Base-by-base conservation (phyloP, 805 yeast species). In the Kazachstania viticola region DNA sequence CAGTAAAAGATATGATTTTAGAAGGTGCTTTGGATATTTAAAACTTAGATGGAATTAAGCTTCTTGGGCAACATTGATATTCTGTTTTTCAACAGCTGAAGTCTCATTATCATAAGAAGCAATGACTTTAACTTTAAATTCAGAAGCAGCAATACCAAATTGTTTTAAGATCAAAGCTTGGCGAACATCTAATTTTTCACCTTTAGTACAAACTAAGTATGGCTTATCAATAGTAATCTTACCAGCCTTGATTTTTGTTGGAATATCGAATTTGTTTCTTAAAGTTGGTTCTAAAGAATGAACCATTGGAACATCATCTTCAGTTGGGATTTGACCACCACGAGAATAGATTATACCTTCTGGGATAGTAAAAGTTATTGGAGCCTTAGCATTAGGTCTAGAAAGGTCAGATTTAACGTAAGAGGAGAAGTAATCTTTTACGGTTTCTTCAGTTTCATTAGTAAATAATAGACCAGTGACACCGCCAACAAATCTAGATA, bases 251-350 rank as follows among this genome's bases (percentile, higher is more conserved):
- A 91, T 80, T 52, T 75, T 78, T 4, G 97, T 87, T 45, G 98
- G 97, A 46, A 91, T 73, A 54, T 88, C 87, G 44, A 75, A 75
- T 54, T 80, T 80, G 58, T 75, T 81, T 67, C 98, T 79, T 51
- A 91, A 60, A 25, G 94, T 83, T 49, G 85, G 83, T 60, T 91
- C 98, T 62, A 93, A 69, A 5, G 97, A 84, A 56, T 91, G 98
- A 9, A 93, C 79, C 81, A 91, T 77, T 46, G 96, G 95, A 14
- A 91, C 85, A 58, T 91, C 99, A 42, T 91, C 97, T 52, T 85
- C 96, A 16, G 56, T 61, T 19, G 95, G 69, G 31, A 87, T 64
- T 60, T 83, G 93, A 15, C 98, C 98, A 48, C 95, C 99, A 55
- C 95, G 78, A 14, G 97, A 82, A 58, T 84, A 87, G 7, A 91